These are phyloP conservation scores for Obelidium mucronatum DNA, from an alignment of 192 early-diverging fungal genomes.

Conservation along the genomic window DNA sequence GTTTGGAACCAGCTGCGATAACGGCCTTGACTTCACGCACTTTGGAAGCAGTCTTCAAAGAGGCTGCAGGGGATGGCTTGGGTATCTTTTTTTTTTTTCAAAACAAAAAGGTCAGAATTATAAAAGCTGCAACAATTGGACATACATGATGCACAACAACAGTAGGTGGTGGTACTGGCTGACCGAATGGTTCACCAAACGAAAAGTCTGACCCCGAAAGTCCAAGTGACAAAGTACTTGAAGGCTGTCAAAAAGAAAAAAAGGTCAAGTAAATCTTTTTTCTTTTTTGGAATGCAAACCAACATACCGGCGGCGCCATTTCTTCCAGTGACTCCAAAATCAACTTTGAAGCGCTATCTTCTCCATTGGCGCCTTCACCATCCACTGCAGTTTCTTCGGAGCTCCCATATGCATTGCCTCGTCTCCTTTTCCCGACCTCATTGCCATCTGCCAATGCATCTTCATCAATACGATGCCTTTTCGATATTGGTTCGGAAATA, in stretches of 20 bases:
- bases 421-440: neutral
- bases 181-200: slow-evolving; percentile 3
- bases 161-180: slow-evolving; percentile 11
- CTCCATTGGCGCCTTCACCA: neutral
- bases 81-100: slow-evolving; percentile 6
- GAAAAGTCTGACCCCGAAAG: slow-evolving; percentile 6
- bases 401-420: neutral
- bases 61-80: neutral
- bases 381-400: neutral
- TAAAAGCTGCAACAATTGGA: neutral
- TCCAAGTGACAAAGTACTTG: neutral
- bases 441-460: neutral
- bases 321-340: slow-evolving; percentile 33
- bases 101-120: neutral
- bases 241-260: slow-evolving; percentile 5
- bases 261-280: neutral
- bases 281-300: neutral
- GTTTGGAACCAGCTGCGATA: slow-evolving; percentile 14
- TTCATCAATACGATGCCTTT: slow-evolving; percentile 12
- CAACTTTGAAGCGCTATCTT: slow-evolving; percentile 27
- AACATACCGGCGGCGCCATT: slow-evolving; percentile 4
- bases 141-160: slow-evolving; percentile 17
- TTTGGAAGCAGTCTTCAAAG: neutral
- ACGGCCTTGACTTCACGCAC: slow-evolving; percentile 25
- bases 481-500: neutral